phyloP scores from a whole-genome alignment of 352 stramenopile genomes.

The Pythium angustatum region DNA sequence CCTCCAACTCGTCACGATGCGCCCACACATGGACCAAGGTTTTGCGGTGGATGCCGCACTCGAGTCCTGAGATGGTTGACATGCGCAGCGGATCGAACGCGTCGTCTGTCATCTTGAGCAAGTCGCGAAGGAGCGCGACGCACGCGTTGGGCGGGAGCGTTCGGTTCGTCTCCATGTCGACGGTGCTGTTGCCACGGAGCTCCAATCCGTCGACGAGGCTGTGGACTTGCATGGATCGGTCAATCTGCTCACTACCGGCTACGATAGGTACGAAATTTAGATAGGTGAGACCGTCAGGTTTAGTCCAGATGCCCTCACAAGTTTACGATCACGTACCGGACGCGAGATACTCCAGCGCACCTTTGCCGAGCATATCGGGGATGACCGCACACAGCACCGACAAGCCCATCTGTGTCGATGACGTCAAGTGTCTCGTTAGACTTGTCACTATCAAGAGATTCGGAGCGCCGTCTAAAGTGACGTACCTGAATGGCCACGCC shows the following conservation, averaged over 20 bases:
- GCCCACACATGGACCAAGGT: slow-evolving; percentile 19
- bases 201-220: background rate
- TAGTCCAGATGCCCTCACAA: no score
- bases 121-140: slow-evolving; percentile 16
- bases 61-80: slow-evolving; percentile 25
- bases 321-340: background rate
- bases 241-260: background rate
- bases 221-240: background rate
- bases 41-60: slow-evolving; percentile 23
- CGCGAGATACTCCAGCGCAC: background rate
- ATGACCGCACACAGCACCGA: slow-evolving; percentile 1
- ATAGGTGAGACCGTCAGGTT: no score
- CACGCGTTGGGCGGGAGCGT: background rate
- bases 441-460: no score
- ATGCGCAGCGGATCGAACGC: slow-evolving; percentile 24
- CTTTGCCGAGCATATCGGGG: slow-evolving; percentile 3
- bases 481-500: slow-evolving; percentile 17
- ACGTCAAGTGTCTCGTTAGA: background rate
- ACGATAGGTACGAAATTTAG: background rate
- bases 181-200: no score
- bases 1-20: slow-evolving; percentile 5
- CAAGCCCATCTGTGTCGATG: slow-evolving; percentile 1
- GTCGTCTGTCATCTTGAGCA: slow-evolving; percentile 18
- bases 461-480: no score
- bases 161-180: background rate